Conservation (phyloP, 1,284 basidiomycete genomes). For the Trametes hirsuta region DNA sequence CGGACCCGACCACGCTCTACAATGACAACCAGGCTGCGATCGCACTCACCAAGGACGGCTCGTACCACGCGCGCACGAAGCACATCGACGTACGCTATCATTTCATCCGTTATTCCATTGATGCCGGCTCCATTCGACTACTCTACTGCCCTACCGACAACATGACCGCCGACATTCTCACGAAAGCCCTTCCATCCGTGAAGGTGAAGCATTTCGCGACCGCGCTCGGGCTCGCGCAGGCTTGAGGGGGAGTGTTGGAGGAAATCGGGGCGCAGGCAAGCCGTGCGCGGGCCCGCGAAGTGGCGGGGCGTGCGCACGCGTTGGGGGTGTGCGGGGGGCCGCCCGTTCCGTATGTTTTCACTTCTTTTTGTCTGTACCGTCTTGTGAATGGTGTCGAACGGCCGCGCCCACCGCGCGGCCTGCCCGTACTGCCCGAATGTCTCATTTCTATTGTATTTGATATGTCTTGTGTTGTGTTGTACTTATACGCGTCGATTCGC, state of each 20-base stretch:
- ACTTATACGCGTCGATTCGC: no score
- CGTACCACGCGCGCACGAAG: constrained; percentile 31
- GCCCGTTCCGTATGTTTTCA: no score
- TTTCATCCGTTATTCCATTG: constrained; percentile 35
- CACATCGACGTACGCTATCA: constrained; percentile 41
- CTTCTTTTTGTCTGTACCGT: no score
- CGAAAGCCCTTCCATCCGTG: constrained; percentile 20
- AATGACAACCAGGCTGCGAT: constrained; percentile 39
- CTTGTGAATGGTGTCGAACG: no score
- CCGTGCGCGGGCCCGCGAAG: not conserved
- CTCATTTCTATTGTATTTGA: no score
- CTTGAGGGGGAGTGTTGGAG: not conserved
- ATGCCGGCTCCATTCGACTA: constrained; percentile 16
- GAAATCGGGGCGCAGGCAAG: not conserved
- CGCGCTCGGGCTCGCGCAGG: not conserved
- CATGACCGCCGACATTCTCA: constrained; percentile 34
- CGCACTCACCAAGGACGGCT: constrained; percentile 32
- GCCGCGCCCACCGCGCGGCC: no score
- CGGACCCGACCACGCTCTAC: constrained; percentile 20
- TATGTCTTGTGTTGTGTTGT: no score
- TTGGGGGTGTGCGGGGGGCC: not conserved
- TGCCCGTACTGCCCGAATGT: no score
- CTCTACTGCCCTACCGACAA: constrained; percentile 23
- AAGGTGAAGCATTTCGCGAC: not conserved
- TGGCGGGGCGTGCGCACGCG: no score